phyloP scores from a whole-genome alignment of 768 basidiomycete genomes.

The Paxillus rubicundulus region DNA sequence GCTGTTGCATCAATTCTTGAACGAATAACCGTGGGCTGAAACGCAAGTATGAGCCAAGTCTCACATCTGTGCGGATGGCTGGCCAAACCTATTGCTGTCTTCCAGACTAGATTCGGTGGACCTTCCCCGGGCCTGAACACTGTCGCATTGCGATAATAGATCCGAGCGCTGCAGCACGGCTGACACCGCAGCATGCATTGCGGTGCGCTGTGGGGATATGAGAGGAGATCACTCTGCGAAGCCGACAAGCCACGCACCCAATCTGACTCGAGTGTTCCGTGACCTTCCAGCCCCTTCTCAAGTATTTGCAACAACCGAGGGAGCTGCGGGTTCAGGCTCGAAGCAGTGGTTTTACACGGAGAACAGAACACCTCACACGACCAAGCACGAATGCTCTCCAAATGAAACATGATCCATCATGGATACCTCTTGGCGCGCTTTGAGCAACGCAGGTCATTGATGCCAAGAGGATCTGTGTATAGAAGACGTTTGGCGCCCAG shows the following conservation, averaged over 20 bases:
- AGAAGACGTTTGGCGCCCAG: constrained; percentile 62
- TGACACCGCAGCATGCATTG: constrained; percentile 51
- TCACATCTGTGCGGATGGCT: background rate
- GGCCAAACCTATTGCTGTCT: constrained; percentile 18
- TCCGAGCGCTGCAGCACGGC: constrained; percentile 50
- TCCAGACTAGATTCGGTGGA: constrained; percentile 18
- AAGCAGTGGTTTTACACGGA: background rate
- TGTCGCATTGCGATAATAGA: constrained; percentile 54
- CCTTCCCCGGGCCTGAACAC: constrained; percentile 36
- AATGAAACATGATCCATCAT: constrained; percentile 37
- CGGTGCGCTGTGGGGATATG: constrained; percentile 32
- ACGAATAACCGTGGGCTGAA: constrained; percentile 25
- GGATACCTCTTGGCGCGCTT: constrained; percentile 33
- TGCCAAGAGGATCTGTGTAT: constrained; percentile 63
- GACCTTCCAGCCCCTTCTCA: constrained; percentile 49
- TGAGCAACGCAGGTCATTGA: constrained; percentile 63
- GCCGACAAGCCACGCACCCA: constrained; percentile 44
- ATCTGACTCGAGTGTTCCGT: constrained; percentile 49
- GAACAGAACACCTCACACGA: constrained; percentile 47
- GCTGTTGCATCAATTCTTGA: constrained; percentile 44
- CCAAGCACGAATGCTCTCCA: constrained; percentile 76
- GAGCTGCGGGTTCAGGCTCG: constrained; percentile 41
- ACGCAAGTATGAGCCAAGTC: constrained; percentile 8
- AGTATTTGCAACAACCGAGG: constrained; percentile 58
- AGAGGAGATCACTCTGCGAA: background rate